phyloP scores from a whole-genome alignment of 768 basidiomycete species.

The Macrolepiota albuminosa region DNA sequence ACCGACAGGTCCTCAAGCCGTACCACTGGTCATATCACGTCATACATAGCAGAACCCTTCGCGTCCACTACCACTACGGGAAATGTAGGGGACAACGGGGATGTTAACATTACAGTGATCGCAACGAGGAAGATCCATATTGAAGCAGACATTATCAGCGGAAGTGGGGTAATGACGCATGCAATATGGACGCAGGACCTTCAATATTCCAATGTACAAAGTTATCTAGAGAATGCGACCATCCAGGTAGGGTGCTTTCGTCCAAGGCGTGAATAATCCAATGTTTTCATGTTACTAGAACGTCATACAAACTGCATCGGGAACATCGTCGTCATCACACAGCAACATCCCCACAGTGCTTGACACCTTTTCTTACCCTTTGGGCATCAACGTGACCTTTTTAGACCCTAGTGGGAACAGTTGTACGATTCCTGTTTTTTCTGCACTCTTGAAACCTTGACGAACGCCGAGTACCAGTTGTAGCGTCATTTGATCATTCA shows the following conservation, averaged over 20 bases:
- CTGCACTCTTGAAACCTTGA: neutral
- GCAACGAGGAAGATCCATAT: conserved; percentile 55
- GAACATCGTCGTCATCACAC: conserved; percentile 32
- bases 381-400: conserved; percentile 39
- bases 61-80: conserved; percentile 49
- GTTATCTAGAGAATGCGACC: conserved; percentile 43
- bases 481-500: conserved; percentile 59
- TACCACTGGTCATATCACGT: conserved; percentile 64
- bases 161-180: conserved; percentile 52
- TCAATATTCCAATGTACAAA: conserved; percentile 58
- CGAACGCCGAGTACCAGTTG: conserved; percentile 30
- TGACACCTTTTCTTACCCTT: conserved; percentile 41
- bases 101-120: conserved; percentile 56
- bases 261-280: neutral
- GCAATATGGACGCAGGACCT: conserved; percentile 59
- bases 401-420: conserved; percentile 28
- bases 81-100: conserved; percentile 29
- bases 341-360: conserved; percentile 30
- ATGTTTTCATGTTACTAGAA: conserved; percentile 23
- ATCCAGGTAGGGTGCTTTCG: conserved; percentile 28
- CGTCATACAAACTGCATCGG: conserved; percentile 35
- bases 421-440: conserved; percentile 25
- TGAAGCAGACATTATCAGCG: conserved; percentile 54
- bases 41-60: conserved; percentile 52
- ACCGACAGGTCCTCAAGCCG: conserved; percentile 54